phyloP scores from a whole-genome alignment of 2,329 filamentous ascomycete species.

The Epichloe hybrida region DNA sequence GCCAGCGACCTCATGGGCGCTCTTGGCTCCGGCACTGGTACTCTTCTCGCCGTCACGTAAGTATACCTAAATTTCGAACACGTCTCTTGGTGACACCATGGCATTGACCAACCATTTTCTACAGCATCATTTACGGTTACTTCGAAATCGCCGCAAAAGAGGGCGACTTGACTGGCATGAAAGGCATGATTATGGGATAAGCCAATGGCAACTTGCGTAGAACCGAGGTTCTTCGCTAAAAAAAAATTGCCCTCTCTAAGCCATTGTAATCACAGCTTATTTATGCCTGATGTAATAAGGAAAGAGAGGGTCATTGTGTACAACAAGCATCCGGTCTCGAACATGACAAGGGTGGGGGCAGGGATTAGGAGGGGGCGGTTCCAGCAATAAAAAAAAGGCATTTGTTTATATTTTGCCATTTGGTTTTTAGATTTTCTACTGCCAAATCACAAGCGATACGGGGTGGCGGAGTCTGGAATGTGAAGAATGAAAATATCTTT shows the following conservation, averaged over 20 bases:
- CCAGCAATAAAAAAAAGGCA: too few species aligned
- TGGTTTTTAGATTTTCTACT: background rate
- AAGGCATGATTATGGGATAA: constrained; percentile 61
- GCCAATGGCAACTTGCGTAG: background rate
- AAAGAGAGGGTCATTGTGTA: constrained; percentile 2
- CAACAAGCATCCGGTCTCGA: constrained; percentile 3
- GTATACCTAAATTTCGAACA: constrained; percentile 28
- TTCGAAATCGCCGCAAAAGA: constrained; percentile 99
- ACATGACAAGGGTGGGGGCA: background rate
- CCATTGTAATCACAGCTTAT: background rate
- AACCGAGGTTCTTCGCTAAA: background rate
- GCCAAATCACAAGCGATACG: background rate
- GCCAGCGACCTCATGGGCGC: constrained; percentile 91
- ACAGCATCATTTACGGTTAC: constrained; percentile 95
- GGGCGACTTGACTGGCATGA: constrained; percentile 78
- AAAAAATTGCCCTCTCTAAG: background rate
- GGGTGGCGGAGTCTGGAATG: background rate
- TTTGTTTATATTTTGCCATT: background rate
- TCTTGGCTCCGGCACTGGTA: constrained; percentile 92
- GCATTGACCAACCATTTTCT: background rate
- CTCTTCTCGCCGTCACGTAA: constrained; percentile 95
- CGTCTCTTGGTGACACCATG: too few species aligned
- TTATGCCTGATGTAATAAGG: background rate
- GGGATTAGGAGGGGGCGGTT: too few species aligned
- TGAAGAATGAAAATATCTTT: background rate